Evolutionary conservation across 2,329 filamentous ascomycete genomes (phyloP).

Genomic region (Aspergillus udagawae): DNA sequence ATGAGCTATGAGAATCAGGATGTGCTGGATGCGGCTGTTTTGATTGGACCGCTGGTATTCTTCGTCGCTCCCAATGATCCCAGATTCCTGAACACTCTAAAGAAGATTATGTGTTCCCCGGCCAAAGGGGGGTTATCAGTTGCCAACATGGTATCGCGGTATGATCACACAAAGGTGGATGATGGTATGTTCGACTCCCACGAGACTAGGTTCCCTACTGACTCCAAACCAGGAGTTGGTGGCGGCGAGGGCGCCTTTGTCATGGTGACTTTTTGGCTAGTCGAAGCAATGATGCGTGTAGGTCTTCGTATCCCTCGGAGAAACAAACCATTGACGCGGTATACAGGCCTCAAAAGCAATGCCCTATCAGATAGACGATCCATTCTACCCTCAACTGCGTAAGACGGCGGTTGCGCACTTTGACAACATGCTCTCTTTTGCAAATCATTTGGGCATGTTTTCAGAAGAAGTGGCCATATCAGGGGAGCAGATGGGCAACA

Average conservation of each 20-base stretch:
- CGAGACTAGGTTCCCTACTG: no score
- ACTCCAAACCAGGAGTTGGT: conserved; percentile 55
- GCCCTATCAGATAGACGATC: conserved; percentile 6
- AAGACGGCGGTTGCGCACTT: conserved; percentile 62
- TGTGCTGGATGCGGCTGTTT: conserved; percentile 67
- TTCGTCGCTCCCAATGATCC: conserved; percentile 76
- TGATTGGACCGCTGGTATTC: conserved; percentile 75
- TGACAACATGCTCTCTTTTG: conserved; percentile 73
- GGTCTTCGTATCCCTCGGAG: conserved; percentile 20
- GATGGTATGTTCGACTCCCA: conserved; percentile 53
- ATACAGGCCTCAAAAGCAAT: background rate
- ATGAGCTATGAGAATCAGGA: conserved; percentile 72
- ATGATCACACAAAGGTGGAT: conserved; percentile 64
- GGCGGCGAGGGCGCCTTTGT: conserved; percentile 72
- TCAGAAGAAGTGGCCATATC: conserved; percentile 72
- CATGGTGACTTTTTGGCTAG: conserved; percentile 81
- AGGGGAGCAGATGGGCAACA: conserved; percentile 75
- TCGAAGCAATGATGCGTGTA: conserved; percentile 71
- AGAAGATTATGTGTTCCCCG: conserved; percentile 65
- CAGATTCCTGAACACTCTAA: conserved; percentile 67
- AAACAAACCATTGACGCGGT: conserved; percentile 19
- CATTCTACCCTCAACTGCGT: conserved; percentile 30
- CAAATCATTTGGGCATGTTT: conserved; percentile 74
- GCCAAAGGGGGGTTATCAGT: conserved; percentile 73
- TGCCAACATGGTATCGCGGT: conserved; percentile 71